Evolutionary conservation across 768 basidiomycete genomes (phyloP).

Genomic region (Amanita brunnescens): DNA sequence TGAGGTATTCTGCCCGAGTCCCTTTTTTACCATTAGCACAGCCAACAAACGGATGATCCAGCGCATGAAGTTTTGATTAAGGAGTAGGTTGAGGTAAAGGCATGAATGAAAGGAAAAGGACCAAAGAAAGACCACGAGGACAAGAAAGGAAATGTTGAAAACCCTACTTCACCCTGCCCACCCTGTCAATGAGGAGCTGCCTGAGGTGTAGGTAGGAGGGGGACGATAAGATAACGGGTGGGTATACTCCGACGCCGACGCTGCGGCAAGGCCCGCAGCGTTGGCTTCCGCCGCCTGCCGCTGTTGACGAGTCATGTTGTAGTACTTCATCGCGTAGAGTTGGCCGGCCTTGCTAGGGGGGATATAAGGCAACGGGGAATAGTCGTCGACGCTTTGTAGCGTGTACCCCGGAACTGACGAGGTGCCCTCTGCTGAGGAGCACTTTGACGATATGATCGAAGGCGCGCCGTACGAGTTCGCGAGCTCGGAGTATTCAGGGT

Average conservation of each 20-base stretch:
- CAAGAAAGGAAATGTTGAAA: not conserved
- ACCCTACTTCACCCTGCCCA: constrained; percentile 35
- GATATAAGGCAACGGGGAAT: constrained; percentile 3
- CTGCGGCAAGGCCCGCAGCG: not conserved
- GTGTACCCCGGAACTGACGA: not conserved
- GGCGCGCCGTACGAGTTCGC: not conserved
- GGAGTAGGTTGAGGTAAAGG: too few species aligned
- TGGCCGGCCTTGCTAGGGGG: constrained; percentile 15
- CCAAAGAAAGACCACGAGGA: not conserved
- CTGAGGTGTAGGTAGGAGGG: constrained; percentile 17
- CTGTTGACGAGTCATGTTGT: not conserved
- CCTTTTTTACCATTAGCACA: not conserved
- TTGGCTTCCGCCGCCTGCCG: not conserved
- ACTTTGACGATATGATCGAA: not conserved
- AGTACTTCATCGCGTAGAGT: constrained; percentile 16
- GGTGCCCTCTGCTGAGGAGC: not conserved
- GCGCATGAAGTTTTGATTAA: too few species aligned
- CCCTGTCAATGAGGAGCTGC: constrained; percentile 35
- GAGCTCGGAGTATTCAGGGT: constrained; percentile 20
- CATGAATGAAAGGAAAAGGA: not conserved
- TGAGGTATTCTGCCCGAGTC: constrained; percentile 1
- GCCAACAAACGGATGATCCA: not conserved
- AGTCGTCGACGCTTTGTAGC: not conserved
- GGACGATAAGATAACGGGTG: not conserved
- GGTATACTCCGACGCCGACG: not conserved